Evolutionary conservation across 495 filamentous ascomycete genomes (phyloP), one percentile per base, ranked within the genome.

Genomic region (Penicillium pancosmium): DNA sequence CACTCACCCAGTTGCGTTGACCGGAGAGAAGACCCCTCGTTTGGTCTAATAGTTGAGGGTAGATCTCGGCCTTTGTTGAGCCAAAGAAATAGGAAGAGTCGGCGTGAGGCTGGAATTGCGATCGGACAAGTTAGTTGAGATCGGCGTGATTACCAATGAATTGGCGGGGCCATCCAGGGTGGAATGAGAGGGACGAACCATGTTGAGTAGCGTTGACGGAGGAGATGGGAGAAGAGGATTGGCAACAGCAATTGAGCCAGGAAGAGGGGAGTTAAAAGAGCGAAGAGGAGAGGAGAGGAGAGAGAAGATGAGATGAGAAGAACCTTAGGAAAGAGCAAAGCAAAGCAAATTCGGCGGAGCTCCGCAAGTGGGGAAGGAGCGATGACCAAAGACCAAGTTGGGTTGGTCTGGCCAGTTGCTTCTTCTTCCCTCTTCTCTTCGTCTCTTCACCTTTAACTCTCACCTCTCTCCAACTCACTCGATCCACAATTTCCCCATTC

Each of bases 1-100:
- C 46, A 69, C 82, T 66, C 73, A 95, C 91, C 93, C 93, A 96
- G 67, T 96, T 96, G 49, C 89, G 80, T 67, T 96, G 93, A 18
- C 84, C 91, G 36, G 85, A 80, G 41, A 92, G 84, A 4, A 97
- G 78, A 16, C 86, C 86, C 57, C 82, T 79, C 5, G 88, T 84
- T 63, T 92, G 85, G 33, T 88, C 76, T 7, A 92, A 72, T 10
- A 96, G 82, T 65, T 93, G 89, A 25, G 81, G 75, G 68, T 94
- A 96, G 49, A 89, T 85, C 58, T 93, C 84, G 62, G 82, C 79
- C 73, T 96, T 96, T 51, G 83, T 86, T 44, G 86, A 64, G 36
- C 78, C 82, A 38, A 77, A 77, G 74, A 96, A 96, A 62, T 83
- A 90, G 19, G 91, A 91, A 23, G 90, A 82, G 65, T 96, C 91